Conservation (phyloP, 768 basidiomycete genomes). For the Termitomyces sp. region DNA sequence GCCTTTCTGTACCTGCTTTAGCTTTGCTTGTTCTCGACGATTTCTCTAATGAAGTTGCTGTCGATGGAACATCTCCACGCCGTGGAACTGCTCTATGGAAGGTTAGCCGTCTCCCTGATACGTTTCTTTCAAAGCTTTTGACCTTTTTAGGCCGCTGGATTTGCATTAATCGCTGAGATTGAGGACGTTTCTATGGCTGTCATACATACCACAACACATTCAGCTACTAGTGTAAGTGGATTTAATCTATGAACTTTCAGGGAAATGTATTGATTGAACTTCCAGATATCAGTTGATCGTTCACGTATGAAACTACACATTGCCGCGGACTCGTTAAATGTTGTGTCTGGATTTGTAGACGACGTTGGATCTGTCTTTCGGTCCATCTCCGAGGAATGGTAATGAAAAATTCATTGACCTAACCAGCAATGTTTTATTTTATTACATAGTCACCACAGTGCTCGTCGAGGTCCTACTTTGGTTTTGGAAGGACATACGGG, state of each 20-base stretch:
- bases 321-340: slow-evolving; percentile 72
- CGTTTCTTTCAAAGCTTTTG: background rate
- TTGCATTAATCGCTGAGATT: slow-evolving; percentile 63
- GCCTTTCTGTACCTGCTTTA: slow-evolving; percentile 42
- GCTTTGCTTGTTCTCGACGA: slow-evolving; percentile 42
- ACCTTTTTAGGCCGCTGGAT: slow-evolving; percentile 52
- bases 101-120: slow-evolving; percentile 35
- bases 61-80: slow-evolving; percentile 14
- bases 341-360: slow-evolving; percentile 49
- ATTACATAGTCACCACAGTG: slow-evolving; percentile 20
- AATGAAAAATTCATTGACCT: slow-evolving; percentile 11
- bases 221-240: slow-evolving; percentile 32
- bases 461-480: slow-evolving; percentile 24
- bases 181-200: slow-evolving; percentile 42
- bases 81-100: slow-evolving; percentile 57
- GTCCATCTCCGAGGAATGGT: slow-evolving; percentile 23
- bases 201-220: slow-evolving; percentile 25
- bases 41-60: slow-evolving; percentile 21
- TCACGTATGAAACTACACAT: slow-evolving; percentile 57
- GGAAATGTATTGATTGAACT: background rate
- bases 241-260: background rate
- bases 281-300: slow-evolving; percentile 52
- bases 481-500: slow-evolving; percentile 21
- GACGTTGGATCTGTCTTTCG: slow-evolving; percentile 45
- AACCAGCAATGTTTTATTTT: background rate